Evolutionary conservation across 352 stramenopile genomes (phyloP).

Genomic region (Halophytophthora batemanensis): DNA sequence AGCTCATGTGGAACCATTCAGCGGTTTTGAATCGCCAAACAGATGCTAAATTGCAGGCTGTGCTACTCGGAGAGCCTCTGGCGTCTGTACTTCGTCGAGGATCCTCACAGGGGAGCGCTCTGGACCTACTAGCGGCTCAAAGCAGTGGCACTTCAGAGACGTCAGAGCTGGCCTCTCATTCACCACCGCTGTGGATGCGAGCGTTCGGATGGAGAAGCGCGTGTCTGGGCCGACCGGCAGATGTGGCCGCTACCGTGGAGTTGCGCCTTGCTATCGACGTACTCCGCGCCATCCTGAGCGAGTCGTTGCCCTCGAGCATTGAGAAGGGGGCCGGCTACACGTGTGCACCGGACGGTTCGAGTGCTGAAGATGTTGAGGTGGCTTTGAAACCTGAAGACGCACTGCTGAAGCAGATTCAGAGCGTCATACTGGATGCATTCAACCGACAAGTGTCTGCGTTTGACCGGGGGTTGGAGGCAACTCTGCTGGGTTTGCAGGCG

Average conservation of each 20-base stretch:
- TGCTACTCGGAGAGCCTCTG: slow-evolving; percentile 13
- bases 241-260: slow-evolving; percentile 1
- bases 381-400: neutral
- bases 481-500: slow-evolving; percentile 3
- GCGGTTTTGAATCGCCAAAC: slow-evolving; percentile 9
- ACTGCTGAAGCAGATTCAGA: neutral
- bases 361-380: neutral
- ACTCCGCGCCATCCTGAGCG: too few relatives aligned
- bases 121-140: neutral
- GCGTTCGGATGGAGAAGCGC: slow-evolving; percentile 15
- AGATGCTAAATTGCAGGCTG: slow-evolving; percentile 15
- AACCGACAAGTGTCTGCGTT: slow-evolving; percentile 13
- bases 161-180: neutral
- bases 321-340: too few relatives aligned
- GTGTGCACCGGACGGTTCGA: too few relatives aligned
- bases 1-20: slow-evolving; percentile 31
- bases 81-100: slow-evolving; percentile 3
- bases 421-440: slow-evolving; percentile 3
- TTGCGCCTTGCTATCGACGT: slow-evolving; percentile 11
- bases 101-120: slow-evolving; percentile 11
- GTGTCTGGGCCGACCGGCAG: neutral
- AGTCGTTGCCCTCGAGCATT: too few relatives aligned
- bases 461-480: slow-evolving; percentile 1
- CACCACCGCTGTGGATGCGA: slow-evolving; percentile 13
- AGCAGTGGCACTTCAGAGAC: neutral